Evolutionary conservation across 306 rosid species (phyloP), one percentile per base, ranked within the genome.

Genomic region (Citrullus mucosospermus): DNA sequence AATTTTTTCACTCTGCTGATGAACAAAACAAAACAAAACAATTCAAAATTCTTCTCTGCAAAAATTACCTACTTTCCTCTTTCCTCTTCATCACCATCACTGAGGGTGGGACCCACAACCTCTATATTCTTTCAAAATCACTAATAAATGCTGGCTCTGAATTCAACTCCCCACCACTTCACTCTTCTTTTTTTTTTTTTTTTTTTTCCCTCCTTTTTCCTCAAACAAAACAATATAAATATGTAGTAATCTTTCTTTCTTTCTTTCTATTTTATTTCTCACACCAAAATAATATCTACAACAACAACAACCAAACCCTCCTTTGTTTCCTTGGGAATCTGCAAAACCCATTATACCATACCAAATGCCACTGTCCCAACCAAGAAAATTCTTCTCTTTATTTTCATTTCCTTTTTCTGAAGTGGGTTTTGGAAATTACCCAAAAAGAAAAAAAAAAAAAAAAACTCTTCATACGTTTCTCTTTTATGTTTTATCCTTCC

Each of bases 311-410:
- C 82, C 28, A 25, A 83, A 87, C 76, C 76, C 34, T 50, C 57
- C 73, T 71, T 25, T 44, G 44, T 50, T 55, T 84, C 94, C 87
- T 89, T 79, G 95, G 93, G 92, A 92, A 92, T 88, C 88, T 86
- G 90, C 90, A 86, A 86, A 77, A 86, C 91, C 91, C 70, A 90
- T 83, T 84, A 85, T 9, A 66, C 50, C 72, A 85, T 9, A 66
- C 50, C 72, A 11, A 14, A 32, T 32, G 36, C 71, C 36, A 84
- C 88, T 86, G 30, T 22, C 13, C 60, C 61, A 9, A 88, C 88
- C 85, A 55, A 68, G 2, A 4, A 65, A 17, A 8, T 36, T 36
- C 79, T 66, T 14, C 15, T n/a, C 8, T 32, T 53, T 50, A 53
- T 75, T 53, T 38, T 55, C 14, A 38, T 11, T 67, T 39, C 54